Conservation (phyloP, 495 filamentous ascomycete species). For the Elaphomyces granulatus region DNA sequence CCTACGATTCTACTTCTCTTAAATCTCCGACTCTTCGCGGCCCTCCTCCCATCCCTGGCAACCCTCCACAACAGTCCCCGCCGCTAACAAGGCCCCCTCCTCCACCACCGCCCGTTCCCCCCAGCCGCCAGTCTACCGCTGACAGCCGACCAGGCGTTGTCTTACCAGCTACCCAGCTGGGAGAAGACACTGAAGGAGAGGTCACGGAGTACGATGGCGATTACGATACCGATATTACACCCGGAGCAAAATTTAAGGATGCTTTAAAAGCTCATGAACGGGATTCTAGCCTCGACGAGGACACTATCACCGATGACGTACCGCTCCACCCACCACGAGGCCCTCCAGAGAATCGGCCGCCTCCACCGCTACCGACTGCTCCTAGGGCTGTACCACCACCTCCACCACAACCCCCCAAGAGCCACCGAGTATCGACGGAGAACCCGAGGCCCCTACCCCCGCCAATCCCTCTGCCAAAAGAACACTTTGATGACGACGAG, state of each 20-base stretch:
- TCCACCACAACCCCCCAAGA: conserved; percentile 36
- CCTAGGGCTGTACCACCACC: conserved; percentile 42
- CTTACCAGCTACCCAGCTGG: conserved; percentile 16
- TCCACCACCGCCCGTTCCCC: conserved; percentile 53
- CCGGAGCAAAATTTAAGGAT: conserved; percentile 79
- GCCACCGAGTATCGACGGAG: conserved; percentile 6
- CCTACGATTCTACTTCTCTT: conserved; percentile 35
- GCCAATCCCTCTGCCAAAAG: conserved; percentile 42
- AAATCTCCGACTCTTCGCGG: conserved; percentile 36
- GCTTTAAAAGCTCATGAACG: conserved; percentile 71
- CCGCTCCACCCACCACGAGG: conserved; percentile 33
- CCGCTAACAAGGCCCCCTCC: conserved; percentile 56
- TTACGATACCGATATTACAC: conserved; percentile 94
- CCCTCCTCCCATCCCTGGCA: conserved; percentile 37
- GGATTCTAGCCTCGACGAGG: conserved; percentile 57
- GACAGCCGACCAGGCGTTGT: conserved; percentile 31
- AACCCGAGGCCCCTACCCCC: conserved; percentile 32
- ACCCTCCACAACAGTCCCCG: conserved; percentile 30
- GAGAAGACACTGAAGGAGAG: conserved; percentile 62
- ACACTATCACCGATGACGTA: conserved; percentile 36
- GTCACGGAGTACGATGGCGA: conserved; percentile 94
- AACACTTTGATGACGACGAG: conserved; percentile 45
- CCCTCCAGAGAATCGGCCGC: conserved; percentile 34
- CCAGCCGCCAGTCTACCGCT: conserved; percentile 46
- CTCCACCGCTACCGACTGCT: conserved; percentile 41